Evolutionary conservation across 2,329 filamentous ascomycete genomes (phyloP).

Genomic region (Fusarium liriodendri): DNA sequence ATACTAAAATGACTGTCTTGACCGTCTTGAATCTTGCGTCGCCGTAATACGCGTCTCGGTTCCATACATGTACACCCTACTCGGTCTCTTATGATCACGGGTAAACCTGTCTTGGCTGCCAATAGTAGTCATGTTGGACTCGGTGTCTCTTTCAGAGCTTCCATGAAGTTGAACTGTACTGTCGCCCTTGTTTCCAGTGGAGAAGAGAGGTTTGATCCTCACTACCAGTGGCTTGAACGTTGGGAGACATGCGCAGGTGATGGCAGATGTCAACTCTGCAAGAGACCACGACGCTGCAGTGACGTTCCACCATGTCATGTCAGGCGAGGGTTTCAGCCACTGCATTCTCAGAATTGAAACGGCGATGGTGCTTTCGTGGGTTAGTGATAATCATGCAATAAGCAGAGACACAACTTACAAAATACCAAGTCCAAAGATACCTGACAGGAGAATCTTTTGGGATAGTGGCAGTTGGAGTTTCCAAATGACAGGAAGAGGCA

Average conservation of each 20-base stretch:
- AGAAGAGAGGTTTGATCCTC: not conserved
- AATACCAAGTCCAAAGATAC: slow-evolving; percentile 17
- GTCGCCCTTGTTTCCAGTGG: not conserved
- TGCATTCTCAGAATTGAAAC: slow-evolving; percentile 23
- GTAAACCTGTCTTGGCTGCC: not conserved
- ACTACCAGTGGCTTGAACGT: slow-evolving; percentile 22
- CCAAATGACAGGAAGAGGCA: slow-evolving; percentile 30
- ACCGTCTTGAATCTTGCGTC: not conserved
- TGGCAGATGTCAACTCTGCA: slow-evolving; percentile 23
- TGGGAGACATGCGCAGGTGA: slow-evolving; percentile 31
- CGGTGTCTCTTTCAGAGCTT: not conserved
- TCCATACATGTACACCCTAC: not conserved
- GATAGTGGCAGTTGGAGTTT: slow-evolving; percentile 9
- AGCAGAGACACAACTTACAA: slow-evolving; percentile 15
- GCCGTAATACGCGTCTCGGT: slow-evolving; percentile 8
- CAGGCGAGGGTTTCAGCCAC: slow-evolving; percentile 2
- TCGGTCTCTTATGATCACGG: not conserved
- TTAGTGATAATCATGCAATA: fast-evolving
- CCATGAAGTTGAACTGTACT: not conserved
- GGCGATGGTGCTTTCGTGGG: not conserved
- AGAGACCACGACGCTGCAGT: slow-evolving; percentile 22
- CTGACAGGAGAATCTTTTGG: slow-evolving; percentile 23
- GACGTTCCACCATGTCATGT: slow-evolving; percentile 25
- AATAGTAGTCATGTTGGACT: not conserved
- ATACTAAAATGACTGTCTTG: not conserved